Base-by-base conservation (phyloP, 805 yeast genomes). In the Cyberlindnera maritima region DNA sequence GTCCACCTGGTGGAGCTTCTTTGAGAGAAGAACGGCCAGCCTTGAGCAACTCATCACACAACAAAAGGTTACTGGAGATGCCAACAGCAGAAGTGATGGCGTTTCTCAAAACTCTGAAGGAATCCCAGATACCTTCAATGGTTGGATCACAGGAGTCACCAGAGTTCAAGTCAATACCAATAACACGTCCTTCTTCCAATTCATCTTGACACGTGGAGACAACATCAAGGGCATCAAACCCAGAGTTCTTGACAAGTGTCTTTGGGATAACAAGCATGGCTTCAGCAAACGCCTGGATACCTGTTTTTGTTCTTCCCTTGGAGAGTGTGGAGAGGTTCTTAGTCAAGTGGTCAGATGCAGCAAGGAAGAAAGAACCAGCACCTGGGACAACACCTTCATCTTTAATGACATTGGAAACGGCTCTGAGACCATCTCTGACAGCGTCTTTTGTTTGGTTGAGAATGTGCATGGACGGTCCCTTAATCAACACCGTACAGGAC, bases 111-210 rank as follows among this genome's bases (percentile, higher is more conserved):
- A 94, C 99, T 56, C 99, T 76, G 72, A 80, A 94, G 21, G 96
- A 87, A 69, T 94, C 99, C 96, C 97, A 94, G 48, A 94, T 81
- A 51, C 99, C 99, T 63, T 88, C 96, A 44, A 87, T 77, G 8
- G 88, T 77, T 41, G 99, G 97, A 63, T 92, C 97, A 79, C 92
- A 83, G 41, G 97, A 94, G 64, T 91, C 97, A 34, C 99, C 99
- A 11, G 92, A 77, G 50, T 79, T 80, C 55, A 94, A 76, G 65
- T 94, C 96, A 45, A 94, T 83, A 47, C 99, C 99, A 37, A 91
- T 96, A 28, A 81, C 79, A 59, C 86, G 81, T 43, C 85, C 94
- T 39, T 85, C 94, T 36, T 75, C 79, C 47, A 84, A 77, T 65
- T 87, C 96, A 68, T 94, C 99, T 69, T 89, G 96, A 58, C 96